Conservation (phyloP, 192 early-diverging fungal genomes). For the Powellomyces hirtus region DNA sequence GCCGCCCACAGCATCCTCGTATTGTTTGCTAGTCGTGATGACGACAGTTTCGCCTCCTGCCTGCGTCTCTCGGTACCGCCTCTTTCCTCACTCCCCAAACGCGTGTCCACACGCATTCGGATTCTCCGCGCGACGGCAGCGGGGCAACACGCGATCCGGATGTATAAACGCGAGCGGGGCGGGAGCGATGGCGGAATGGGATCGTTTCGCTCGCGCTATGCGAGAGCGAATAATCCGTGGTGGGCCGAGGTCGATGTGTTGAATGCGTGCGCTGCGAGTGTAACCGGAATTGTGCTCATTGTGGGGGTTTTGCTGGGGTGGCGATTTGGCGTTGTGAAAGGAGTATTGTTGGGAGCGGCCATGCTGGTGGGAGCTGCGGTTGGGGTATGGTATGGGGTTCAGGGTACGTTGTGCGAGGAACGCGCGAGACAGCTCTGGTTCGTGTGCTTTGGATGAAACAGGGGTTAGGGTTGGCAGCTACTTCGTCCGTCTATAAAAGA, state of each 20-base stretch:
- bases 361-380: background rate
- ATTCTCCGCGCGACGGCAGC: slow-evolving; percentile 28
- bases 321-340: background rate
- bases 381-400: background rate
- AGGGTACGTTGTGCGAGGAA: slow-evolving; percentile 8
- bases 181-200: background rate
- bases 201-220: slow-evolving; percentile 1
- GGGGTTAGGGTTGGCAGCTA: too few relatives aligned
- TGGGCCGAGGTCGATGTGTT: slow-evolving; percentile 17
- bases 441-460: slow-evolving; percentile 16
- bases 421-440: slow-evolving; percentile 18
- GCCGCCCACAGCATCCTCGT: slow-evolving; percentile 34
- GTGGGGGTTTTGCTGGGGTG: background rate
- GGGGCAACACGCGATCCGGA: slow-evolving; percentile 38
- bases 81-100: slow-evolving; percentile 27
- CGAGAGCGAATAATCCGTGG: slow-evolving; percentile 31
- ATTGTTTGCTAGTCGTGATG: slow-evolving; percentile 37
- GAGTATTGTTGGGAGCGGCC: background rate
- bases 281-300: background rate
- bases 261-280: background rate
- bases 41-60: slow-evolving; percentile 15
- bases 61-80: slow-evolving; percentile 23
- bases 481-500: too few relatives aligned
- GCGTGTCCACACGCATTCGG: background rate
- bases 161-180: slow-evolving; percentile 39